These are phyloP conservation scores for Penicillium italicum DNA, from an alignment of 2,329 filamentous ascomycete species.

Conservation along the genomic window DNA sequence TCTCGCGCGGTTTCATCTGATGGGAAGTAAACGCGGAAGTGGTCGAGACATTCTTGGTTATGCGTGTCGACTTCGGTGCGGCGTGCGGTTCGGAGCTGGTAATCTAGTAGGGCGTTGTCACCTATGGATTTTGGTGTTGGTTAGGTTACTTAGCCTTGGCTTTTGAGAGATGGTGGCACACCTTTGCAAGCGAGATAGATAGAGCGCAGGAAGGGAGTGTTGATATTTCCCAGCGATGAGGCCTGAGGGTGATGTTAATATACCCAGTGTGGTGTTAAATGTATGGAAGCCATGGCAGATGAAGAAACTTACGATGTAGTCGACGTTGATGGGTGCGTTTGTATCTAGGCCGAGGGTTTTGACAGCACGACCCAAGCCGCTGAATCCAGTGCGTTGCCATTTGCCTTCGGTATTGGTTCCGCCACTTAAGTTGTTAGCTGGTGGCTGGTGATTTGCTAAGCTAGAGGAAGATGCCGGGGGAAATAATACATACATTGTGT, in stretches of 20 bases:
- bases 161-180: slow-evolving; percentile 18
- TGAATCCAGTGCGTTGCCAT: slow-evolving; percentile 62
- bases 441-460: slow-evolving; percentile 5
- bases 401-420: slow-evolving; percentile 53
- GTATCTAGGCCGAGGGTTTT: slow-evolving; percentile 59
- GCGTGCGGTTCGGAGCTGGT: slow-evolving; percentile 38
- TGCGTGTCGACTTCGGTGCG: slow-evolving; percentile 18
- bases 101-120: slow-evolving; percentile 46
- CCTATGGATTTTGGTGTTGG: slow-evolving; percentile 31
- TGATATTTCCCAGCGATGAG: slow-evolving; percentile 77
- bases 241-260: slow-evolving; percentile 48
- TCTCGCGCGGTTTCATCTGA: slow-evolving; percentile 69
- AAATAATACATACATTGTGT: slow-evolving; percentile 65
- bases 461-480: no score
- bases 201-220: slow-evolving; percentile 60
- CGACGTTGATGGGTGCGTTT: slow-evolving; percentile 58
- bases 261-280: not conserved
- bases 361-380: slow-evolving; percentile 68
- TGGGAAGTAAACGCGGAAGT: slow-evolving; percentile 76
- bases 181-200: slow-evolving; percentile 60
- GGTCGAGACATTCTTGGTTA: slow-evolving; percentile 45
- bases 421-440: slow-evolving; percentile 43
- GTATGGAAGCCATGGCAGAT: not conserved
- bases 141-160: not conserved
- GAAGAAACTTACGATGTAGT: slow-evolving; percentile 60